Conservation (phyloP, 441 rosid genomes). For the Populus trichocarpa region DNA sequence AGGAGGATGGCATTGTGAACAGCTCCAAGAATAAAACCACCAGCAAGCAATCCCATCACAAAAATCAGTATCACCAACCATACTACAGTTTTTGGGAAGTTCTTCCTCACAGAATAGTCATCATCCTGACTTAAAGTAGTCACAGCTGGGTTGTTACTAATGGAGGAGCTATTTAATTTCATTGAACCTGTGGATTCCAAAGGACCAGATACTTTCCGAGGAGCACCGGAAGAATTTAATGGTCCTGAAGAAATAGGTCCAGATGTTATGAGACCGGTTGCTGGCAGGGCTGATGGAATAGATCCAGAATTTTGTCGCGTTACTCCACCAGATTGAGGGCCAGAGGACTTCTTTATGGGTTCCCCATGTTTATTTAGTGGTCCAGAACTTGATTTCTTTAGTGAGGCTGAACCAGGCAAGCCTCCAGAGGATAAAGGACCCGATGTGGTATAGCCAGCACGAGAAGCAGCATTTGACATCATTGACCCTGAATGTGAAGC, state of each 20-base stretch:
- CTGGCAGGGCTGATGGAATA: constrained; percentile 41
- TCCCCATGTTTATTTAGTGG: constrained; percentile 84
- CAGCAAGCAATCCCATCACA: constrained; percentile 74
- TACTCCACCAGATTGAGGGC: constrained; percentile 60
- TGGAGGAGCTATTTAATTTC: constrained; percentile 35
- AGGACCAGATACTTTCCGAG: constrained; percentile 46
- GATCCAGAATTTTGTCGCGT: constrained; percentile 49
- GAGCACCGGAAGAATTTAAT: constrained; percentile 40
- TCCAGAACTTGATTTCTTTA: constrained; percentile 79
- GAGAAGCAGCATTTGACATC: constrained; percentile 35
- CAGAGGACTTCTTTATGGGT: constrained; percentile 66
- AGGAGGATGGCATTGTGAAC: constrained; percentile 75
- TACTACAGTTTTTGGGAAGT: constrained; percentile 58
- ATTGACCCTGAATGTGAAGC: constrained; percentile 39
- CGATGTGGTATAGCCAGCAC: constrained; percentile 38
- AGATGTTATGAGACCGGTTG: constrained; percentile 55
- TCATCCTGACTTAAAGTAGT: constrained; percentile 43
- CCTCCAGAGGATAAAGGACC: constrained; percentile 53
- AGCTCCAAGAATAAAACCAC: constrained; percentile 77
- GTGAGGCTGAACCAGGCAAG: constrained; percentile 55
- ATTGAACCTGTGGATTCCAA: constrained; percentile 36
- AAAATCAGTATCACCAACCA: constrained; percentile 67
- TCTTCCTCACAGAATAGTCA: constrained; percentile 52
- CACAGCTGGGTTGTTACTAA: constrained; percentile 41
- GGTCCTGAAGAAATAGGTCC: constrained; percentile 53